Base-by-base conservation (phyloP, 306 rosid genomes). In the Lathyrus oleraceus region DNA sequence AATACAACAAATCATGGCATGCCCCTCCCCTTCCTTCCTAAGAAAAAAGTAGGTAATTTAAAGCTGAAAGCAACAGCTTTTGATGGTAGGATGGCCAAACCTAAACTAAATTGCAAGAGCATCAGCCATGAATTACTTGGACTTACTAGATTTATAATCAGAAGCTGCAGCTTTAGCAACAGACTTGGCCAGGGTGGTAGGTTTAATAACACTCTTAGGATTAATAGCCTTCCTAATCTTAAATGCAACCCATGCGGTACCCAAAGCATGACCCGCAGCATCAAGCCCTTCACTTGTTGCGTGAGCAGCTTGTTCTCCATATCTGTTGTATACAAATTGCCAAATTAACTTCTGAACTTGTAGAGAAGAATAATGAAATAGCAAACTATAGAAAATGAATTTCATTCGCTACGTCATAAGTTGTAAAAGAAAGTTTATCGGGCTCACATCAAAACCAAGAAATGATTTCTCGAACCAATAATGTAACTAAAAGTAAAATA, bases 221-320 rank as follows among this genome's bases (percentile, higher is more conserved):
- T 89, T 85, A 52, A 94, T 14, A 30, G 95, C 94, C 81, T 90
- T 81, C 67, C 97, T 91, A 74, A 90, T 81, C 82, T 94, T 90
- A 57, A 83, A 71, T 67, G 88, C 91, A 62, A 87, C 85, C 98
- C 98, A 90, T 5, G 92, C 97, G 1, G 98, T 76, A 58, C 98
- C 95, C 5, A 94, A 11, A 10, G 95, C 96, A 69, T 94, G 97
- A 65, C 96, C 97, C 27, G 98, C 97, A 61, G 98, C 98, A 72
- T 53, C 80, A 67, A 94, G 90, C 61, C 97, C 95, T 72, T 90
- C 95, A 15, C 25, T 81, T 27, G 97, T 81, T 48, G 98, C 95
- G 76, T 85, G 77, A 13, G 90, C 88, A 48, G 98, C 98, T 81
- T 88, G 66, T 70, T 90, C 96, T 75, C 98, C 98, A 47, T 90